Conservation (phyloP, 495 filamentous ascomycete genomes). For the Trichoderma virens region DNA sequence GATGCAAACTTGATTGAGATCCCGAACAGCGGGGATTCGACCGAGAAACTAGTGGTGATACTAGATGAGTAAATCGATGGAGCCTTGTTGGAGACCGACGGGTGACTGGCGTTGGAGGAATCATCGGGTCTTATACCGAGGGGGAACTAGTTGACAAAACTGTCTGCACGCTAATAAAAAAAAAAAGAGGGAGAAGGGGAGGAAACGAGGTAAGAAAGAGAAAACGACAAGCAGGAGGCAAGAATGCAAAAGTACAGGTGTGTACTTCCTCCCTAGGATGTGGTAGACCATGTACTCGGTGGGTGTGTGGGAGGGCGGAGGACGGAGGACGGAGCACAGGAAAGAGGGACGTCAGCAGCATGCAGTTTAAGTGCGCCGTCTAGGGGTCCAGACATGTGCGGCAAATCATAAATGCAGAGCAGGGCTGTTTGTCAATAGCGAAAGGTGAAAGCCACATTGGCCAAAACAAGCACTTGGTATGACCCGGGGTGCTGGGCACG, state of each 20-base stretch:
- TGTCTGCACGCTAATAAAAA: neutral
- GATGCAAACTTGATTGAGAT: neutral
- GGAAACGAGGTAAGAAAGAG: neutral
- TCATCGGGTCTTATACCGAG: slow-evolving; percentile 5
- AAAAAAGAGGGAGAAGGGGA: neutral
- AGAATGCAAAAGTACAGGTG: neutral
- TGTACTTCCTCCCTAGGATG: neutral
- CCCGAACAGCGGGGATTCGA: neutral
- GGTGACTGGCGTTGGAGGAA: slow-evolving; percentile 7
- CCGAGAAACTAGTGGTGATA: neutral
- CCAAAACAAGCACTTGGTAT: neutral
- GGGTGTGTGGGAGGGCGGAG: neutral
- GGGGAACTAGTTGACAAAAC: neutral
- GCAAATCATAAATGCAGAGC: neutral
- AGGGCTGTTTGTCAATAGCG: neutral
- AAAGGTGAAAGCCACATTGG: neutral
- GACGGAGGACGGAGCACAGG: neutral
- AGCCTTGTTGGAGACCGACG: neutral
- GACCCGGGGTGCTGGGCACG: neutral
- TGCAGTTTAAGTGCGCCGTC: neutral
- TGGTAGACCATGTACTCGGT: neutral
- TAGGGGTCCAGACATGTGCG: neutral
- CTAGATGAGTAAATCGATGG: slow-evolving; percentile 3
- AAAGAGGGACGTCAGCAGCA: slow-evolving; percentile 2
- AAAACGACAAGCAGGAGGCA: neutral